phyloP scores from a whole-genome alignment of 257 asterid species.

The Nicotiana sylvestris region DNA sequence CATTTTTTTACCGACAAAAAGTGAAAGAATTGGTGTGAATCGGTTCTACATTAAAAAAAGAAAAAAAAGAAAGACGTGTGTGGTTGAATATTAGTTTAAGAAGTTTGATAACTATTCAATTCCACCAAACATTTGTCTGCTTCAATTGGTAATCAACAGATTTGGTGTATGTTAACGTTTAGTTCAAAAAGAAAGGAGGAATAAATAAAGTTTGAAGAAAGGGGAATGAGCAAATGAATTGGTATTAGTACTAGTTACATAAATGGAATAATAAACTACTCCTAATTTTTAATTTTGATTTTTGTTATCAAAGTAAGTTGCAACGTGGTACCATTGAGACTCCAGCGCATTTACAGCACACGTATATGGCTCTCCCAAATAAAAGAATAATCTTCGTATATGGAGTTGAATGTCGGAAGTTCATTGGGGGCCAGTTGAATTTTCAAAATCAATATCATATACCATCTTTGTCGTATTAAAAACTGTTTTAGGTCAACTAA shows the following conservation, averaged over 20 bases:
- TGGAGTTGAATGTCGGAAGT: background rate
- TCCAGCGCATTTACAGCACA: conserved; percentile 2
- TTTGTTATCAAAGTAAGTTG: background rate
- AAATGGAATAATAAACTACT: background rate
- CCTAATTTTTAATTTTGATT: background rate
- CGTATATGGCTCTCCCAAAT: background rate
- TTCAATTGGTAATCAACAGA: background rate
- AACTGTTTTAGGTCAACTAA: background rate
- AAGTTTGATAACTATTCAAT: background rate
- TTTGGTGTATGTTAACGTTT: background rate
- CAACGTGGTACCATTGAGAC: background rate
- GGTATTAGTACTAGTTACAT: background rate
- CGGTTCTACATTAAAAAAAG: too few species aligned
- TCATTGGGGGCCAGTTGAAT: background rate
- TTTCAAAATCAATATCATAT: background rate
- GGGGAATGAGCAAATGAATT: background rate
- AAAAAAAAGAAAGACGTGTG: too few species aligned
- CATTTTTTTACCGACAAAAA: too few species aligned
- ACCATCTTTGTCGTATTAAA: background rate
- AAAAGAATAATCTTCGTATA: background rate
- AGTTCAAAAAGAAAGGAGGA: background rate
- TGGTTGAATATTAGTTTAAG: too few species aligned
- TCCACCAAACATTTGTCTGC: background rate
- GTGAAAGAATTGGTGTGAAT: too few species aligned
- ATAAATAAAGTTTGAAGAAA: background rate